phyloP scores from a whole-genome alignment of 2,329 filamentous ascomycete genomes.

The Clonostachys sp. region DNA sequence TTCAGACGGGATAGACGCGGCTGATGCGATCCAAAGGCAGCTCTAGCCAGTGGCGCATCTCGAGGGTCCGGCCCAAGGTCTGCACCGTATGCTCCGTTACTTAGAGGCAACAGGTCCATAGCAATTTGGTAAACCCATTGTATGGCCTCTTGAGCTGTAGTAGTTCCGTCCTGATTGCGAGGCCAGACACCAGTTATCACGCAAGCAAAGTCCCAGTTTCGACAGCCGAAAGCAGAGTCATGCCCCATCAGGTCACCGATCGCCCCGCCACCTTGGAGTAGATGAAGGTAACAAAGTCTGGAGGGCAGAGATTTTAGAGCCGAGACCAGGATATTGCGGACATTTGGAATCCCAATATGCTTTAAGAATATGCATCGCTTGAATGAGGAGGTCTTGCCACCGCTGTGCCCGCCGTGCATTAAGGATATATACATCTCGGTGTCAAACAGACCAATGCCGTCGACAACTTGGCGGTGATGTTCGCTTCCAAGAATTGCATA shows the following conservation, averaged over 20 bases:
- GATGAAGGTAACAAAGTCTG: slow-evolving; percentile 54
- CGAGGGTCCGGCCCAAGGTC: slow-evolving; percentile 60
- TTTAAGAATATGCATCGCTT: slow-evolving; percentile 61
- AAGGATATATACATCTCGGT: slow-evolving; percentile 55
- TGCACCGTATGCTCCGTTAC: slow-evolving; percentile 49
- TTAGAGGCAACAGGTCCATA: slow-evolving; percentile 38
- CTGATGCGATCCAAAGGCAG: slow-evolving; percentile 53
- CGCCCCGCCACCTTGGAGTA: slow-evolving; percentile 55
- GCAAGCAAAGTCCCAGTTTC: slow-evolving; percentile 61
- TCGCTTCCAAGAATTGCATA: slow-evolving; percentile 23
- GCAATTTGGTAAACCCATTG: slow-evolving; percentile 54
- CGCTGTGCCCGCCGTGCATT: slow-evolving; percentile 55
- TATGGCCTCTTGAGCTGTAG: slow-evolving; percentile 26
- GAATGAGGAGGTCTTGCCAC: slow-evolving; percentile 58
- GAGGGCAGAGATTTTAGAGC: slow-evolving; percentile 45
- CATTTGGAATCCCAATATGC: slow-evolving; percentile 25
- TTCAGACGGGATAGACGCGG: slow-evolving; percentile 47
- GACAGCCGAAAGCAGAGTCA: slow-evolving; percentile 56
- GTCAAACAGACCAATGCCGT: slow-evolving; percentile 49
- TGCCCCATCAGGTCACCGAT: slow-evolving; percentile 34
- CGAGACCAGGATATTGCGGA: slow-evolving; percentile 29
- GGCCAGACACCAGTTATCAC: slow-evolving; percentile 60
- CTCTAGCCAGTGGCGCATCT: slow-evolving; percentile 42
- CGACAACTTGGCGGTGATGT: slow-evolving; percentile 24
- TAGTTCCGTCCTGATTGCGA: slow-evolving; percentile 42